These are phyloP conservation scores for Metschnikowia reukaufii DNA, from an alignment of 805 yeast species.

Conservation along the genomic window DNA sequence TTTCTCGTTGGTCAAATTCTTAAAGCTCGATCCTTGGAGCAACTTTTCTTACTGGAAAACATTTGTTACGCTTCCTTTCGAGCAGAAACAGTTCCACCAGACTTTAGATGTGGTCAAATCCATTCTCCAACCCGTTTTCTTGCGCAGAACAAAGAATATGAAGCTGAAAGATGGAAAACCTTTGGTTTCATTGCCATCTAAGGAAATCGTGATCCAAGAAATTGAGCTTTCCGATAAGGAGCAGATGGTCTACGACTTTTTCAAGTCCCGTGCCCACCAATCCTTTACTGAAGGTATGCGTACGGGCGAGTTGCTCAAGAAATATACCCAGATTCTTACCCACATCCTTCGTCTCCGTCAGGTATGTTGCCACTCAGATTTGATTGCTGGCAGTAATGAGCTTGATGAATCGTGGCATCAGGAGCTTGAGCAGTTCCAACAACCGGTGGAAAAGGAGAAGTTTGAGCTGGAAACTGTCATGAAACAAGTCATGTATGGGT, in stretches of 20 bases:
- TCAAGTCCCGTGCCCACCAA: constrained; percentile 63
- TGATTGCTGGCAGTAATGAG: constrained; percentile 54
- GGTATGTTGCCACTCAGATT: constrained; percentile 78
- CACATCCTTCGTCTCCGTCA: constrained; percentile 84
- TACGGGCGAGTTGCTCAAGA: constrained; percentile 66
- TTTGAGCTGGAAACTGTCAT: constrained; percentile 25
- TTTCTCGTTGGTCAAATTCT: constrained; percentile 70
- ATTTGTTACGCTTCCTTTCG: constrained; percentile 81
- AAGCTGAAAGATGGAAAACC: constrained; percentile 69
- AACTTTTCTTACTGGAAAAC: constrained; percentile 84
- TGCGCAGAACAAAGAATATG: constrained; percentile 87
- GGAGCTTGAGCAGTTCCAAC: constrained; percentile 18
- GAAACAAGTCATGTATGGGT: constrained; percentile 25
- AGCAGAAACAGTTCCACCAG: constrained; percentile 62
- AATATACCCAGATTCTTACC: constrained; percentile 76
- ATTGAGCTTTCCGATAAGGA: constrained; percentile 69
- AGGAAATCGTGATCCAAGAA: constrained; percentile 67
- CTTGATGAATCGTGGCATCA: constrained; percentile 49
- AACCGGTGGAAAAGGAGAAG: constrained; percentile 17
- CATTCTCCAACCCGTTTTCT: constrained; percentile 75
- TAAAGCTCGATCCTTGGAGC: constrained; percentile 87
- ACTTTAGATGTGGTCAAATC: constrained; percentile 85
- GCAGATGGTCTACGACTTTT: constrained; percentile 61
- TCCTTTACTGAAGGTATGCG: constrained; percentile 60
- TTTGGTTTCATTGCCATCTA: constrained; percentile 73